Percentiles rank a stretch among this genome's conserved stretches.
Evolutionary conservation across 1,284 basidiomycete species (phyloP).

Genomic region (Naganishia liquefaciens): DNA sequence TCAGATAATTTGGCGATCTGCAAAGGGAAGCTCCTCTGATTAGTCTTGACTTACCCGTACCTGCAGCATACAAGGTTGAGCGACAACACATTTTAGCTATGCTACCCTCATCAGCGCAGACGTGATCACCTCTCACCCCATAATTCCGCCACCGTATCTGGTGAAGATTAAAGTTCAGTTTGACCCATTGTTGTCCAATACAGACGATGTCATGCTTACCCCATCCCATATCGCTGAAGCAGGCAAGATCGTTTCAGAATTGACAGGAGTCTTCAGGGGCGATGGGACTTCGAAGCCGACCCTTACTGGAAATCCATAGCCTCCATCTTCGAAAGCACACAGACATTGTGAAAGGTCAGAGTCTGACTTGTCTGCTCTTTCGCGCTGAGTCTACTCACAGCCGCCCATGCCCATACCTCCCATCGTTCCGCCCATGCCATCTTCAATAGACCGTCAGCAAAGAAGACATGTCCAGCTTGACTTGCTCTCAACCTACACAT

Average conservation of each 20-base stretch:
- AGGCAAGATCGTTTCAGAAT: too few species aligned
- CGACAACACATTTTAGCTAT: too few species aligned
- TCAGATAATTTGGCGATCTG: background rate
- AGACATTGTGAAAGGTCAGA: background rate
- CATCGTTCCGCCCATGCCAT: conserved; percentile 13
- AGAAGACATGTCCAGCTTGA: background rate
- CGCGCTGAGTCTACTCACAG: background rate
- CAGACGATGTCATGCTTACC: background rate
- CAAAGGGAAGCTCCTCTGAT: background rate
- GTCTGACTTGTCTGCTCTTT: background rate
- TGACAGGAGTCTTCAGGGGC: too few species aligned
- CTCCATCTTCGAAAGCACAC: conserved; percentile 5
- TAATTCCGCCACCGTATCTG: background rate
- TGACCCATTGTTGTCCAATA: too few species aligned
- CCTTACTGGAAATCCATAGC: conserved; percentile 23
- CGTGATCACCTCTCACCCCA: background rate
- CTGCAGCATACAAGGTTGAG: background rate
- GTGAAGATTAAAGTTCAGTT: background rate
- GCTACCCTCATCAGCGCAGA: too few species aligned
- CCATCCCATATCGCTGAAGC: conserved; percentile 14
- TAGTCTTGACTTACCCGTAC: conserved; percentile 4
- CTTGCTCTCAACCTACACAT: background rate
- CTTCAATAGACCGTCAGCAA: conserved; percentile 8
- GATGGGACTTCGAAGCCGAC: too few species aligned
- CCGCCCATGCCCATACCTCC: conserved; percentile 1